phyloP scores from a whole-genome alignment of 2,329 filamentous ascomycete species.

The Phoma herbarum region DNA sequence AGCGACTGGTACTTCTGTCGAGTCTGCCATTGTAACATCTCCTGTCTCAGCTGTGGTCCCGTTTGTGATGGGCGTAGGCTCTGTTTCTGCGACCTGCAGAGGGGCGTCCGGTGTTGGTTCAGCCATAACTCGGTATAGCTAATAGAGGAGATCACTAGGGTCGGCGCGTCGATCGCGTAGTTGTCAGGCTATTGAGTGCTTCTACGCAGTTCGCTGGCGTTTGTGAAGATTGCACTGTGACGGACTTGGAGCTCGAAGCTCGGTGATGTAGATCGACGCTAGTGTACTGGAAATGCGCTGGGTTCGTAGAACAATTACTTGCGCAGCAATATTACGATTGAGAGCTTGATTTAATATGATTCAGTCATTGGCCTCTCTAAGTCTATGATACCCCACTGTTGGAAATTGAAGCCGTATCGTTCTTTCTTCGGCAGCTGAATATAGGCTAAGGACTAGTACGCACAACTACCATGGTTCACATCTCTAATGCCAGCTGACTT shows the following conservation, averaged over 20 bases:
- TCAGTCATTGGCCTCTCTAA: background rate
- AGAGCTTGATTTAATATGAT: too few species aligned
- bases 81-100: conserved; percentile 30
- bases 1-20: conserved; percentile 17
- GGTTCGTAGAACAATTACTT: background rate
- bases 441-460: background rate
- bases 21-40: conserved; percentile 26
- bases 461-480: conserved; percentile 2
- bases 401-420: background rate
- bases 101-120: conserved; percentile 29
- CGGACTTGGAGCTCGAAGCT: conserved; percentile 27
- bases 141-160: background rate
- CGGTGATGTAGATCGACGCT: conserved; percentile 24
- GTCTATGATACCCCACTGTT: background rate
- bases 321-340: too few species aligned
- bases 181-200: background rate
- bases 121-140: conserved; percentile 24
- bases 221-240: conserved; percentile 16
- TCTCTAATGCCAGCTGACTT: conserved; percentile 5
- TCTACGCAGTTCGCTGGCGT: conserved; percentile 5
- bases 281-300: conserved; percentile 1
- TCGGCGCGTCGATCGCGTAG: conserved; percentile 4
- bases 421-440: background rate
- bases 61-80: conserved; percentile 32
- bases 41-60: conserved; percentile 25